Conservation (phyloP, 2,329 filamentous ascomycete genomes). For the Myotisia sp. region DNA sequence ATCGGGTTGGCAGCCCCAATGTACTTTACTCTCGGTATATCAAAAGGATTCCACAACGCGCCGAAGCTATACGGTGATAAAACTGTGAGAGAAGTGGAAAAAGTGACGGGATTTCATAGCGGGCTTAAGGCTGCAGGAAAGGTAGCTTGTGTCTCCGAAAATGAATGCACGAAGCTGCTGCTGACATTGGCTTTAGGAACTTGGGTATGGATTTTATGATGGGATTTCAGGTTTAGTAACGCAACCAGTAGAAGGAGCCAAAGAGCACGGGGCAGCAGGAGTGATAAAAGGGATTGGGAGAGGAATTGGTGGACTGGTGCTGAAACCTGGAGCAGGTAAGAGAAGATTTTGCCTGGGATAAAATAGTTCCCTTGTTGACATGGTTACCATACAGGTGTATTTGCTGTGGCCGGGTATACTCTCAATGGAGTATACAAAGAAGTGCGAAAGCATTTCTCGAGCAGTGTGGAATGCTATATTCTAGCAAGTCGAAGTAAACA, state of each 20-base stretch:
- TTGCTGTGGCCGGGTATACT: conserved; percentile 63
- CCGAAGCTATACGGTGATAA: conserved; percentile 75
- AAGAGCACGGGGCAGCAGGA: conserved; percentile 51
- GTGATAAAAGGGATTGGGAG: conserved; percentile 68
- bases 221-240: conserved; percentile 68
- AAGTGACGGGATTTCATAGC: conserved; percentile 61
- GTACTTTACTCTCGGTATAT: conserved; percentile 69
- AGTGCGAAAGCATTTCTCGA: conserved; percentile 54
- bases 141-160: conserved; percentile 20
- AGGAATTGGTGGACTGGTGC: conserved; percentile 63
- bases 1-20: conserved; percentile 68
- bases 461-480: conserved; percentile 64
- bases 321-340: conserved; percentile 69
- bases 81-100: conserved; percentile 61
- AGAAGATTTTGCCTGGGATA: conserved; percentile 9
- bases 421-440: conserved; percentile 73
- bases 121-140: conserved; percentile 66
- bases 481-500: conserved; percentile 62
- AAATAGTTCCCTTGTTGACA: background rate
- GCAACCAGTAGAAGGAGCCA: conserved; percentile 58
- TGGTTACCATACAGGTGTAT: conserved; percentile 36
- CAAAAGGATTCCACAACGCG: conserved; percentile 77
- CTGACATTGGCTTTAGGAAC: conserved; percentile 35
- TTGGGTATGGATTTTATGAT: conserved; percentile 64
- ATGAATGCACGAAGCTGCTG: conserved; percentile 4